A percentile compares a stretch with the other conserved stretches of the same genome.
Evolutionary conservation across 345 rosid species (phyloP).

Genomic region (Aurinia saxatilis): DNA sequence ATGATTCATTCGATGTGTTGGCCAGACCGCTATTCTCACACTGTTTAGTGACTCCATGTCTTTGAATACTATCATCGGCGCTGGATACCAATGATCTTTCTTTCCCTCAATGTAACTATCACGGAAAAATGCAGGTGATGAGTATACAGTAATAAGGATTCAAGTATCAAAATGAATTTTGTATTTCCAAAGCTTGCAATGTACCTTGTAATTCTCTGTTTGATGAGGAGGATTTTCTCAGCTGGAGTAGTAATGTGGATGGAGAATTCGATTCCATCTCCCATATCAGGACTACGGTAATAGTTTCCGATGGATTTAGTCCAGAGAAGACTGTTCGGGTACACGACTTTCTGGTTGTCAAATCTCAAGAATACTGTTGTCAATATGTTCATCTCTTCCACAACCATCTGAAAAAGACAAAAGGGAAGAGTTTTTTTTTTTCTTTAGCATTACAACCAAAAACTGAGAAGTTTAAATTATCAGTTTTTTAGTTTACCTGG

Average conservation of each 20-base stretch:
- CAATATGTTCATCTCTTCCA: constrained; percentile 87
- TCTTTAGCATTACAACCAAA: neutral
- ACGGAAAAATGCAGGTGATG: neutral
- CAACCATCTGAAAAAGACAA: constrained; percentile 51
- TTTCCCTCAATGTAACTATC: constrained; percentile 52
- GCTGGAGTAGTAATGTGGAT: constrained; percentile 32
- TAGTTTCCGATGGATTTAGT: constrained; percentile 39
- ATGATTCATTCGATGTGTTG: constrained; percentile 60
- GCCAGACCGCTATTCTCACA: constrained; percentile 67
- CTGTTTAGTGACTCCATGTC: constrained; percentile 57
- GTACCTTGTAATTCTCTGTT: constrained; percentile 33
- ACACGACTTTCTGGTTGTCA: constrained; percentile 74
- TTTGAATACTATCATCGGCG: constrained; percentile 52
- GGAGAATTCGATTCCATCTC: constrained; percentile 34
- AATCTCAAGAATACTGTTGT: constrained; percentile 65
- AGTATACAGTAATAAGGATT: neutral
- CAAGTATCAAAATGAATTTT: neutral
- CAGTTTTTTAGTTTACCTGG: constrained; percentile 37
- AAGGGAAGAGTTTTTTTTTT: neutral
- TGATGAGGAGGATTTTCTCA: constrained; percentile 27
- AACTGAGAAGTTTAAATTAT: neutral
- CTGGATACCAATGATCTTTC: constrained; percentile 73
- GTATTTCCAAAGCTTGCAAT: neutral
- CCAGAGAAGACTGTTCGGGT: constrained; percentile 62
- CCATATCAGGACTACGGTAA: constrained; percentile 35